A percentile compares a stretch with the other conserved stretches of the same genome.
These are phyloP conservation scores for Ustilago hordei DNA, from an alignment of 1,284 basidiomycete species.

Conservation along the genomic window DNA sequence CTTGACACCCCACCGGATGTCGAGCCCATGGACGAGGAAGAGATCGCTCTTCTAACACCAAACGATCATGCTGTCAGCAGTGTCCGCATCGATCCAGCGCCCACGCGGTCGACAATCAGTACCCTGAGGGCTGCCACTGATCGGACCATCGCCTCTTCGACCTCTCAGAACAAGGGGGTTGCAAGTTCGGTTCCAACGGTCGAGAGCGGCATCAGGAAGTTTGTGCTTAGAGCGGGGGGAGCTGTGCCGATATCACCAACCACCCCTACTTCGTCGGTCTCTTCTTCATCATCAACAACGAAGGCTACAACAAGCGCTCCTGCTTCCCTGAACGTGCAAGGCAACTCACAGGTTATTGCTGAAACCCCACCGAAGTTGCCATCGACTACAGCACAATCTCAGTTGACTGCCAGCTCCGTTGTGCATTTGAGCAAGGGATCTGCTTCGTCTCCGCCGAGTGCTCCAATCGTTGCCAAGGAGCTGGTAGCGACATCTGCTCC, in stretches of 20 bases:
- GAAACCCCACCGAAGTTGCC: neutral
- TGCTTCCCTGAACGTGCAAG: neutral
- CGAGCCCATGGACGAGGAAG: slow-evolving; percentile 19
- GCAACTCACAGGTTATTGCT: neutral
- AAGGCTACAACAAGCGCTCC: neutral
- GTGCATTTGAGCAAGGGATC: neutral
- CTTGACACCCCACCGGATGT: neutral
- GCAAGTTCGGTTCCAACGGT: slow-evolving; percentile 10
- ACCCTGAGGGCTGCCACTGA: neutral
- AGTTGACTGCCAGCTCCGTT: neutral
- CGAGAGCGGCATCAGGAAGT: slow-evolving; percentile 31
- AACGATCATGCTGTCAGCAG: neutral
- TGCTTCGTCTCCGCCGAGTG: neutral
- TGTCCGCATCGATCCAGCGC: neutral
- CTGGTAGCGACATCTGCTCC: neutral
- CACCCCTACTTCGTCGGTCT: neutral
- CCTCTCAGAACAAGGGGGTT: neutral
- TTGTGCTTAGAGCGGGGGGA: slow-evolving; percentile 21
- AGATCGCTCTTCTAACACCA: neutral
- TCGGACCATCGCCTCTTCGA: neutral
- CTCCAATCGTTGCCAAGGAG: neutral
- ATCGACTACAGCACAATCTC: neutral
- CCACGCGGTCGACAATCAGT: neutral
- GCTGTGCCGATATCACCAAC: slow-evolving; percentile 6
- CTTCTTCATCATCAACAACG: neutral